phyloP scores from a whole-genome alignment of 148 eudicot genomes.

The Cornus controversa region DNA sequence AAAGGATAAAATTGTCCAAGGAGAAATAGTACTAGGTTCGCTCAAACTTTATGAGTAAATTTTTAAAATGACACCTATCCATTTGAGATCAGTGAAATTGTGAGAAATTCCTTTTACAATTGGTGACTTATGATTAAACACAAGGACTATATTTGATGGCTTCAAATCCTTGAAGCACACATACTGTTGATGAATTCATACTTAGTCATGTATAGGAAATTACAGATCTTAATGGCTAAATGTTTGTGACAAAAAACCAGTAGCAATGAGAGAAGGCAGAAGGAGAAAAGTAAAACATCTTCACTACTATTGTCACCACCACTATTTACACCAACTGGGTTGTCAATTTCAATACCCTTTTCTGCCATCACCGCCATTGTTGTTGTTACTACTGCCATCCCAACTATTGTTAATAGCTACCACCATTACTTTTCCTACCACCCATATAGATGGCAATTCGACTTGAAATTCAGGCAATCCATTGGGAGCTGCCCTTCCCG shows the following conservation, averaged over 20 bases:
- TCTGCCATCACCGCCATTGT: background rate
- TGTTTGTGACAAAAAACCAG: too few species aligned
- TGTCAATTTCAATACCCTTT: background rate
- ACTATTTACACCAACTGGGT: background rate
- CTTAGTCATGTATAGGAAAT: background rate
- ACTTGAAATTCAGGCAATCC: background rate
- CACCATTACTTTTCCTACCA: background rate
- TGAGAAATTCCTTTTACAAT: too few species aligned
- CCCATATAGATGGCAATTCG: too few species aligned
- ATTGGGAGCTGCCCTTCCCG: background rate
- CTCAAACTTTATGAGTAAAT: background rate
- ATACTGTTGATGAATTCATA: background rate
- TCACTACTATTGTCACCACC: background rate
- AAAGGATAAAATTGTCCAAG: too few species aligned
- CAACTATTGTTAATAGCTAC: too few species aligned
- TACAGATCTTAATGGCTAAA: background rate
- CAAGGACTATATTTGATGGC: background rate
- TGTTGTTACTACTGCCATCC: background rate
- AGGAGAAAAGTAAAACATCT: background rate
- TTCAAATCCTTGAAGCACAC: background rate
- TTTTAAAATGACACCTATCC: background rate
- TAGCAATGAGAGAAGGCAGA: background rate
- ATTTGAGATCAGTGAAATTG: background rate
- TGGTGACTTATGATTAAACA: background rate
- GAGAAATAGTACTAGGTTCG: too few species aligned